A percentile compares a stretch with the other conserved stretches of the same genome.
These are phyloP conservation scores for Tetraselmis chui DNA, from an alignment of 139 green algal species.

Conservation along the genomic window DNA sequence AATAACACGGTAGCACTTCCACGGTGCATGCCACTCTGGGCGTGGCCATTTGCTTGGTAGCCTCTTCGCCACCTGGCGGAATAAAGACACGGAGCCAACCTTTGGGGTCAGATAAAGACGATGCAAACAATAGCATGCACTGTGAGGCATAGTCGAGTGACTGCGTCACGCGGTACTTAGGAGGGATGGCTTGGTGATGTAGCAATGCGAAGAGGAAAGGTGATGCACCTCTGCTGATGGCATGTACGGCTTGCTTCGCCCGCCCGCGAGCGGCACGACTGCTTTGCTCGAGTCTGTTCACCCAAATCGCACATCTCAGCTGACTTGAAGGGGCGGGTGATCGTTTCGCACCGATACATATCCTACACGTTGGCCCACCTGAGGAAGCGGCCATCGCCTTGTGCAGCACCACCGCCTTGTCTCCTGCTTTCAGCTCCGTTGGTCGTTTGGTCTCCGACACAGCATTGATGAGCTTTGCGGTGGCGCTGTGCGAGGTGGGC, in stretches of 20 bases:
- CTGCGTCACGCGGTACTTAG: no score
- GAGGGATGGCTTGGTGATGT: no score
- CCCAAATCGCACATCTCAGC: no score
- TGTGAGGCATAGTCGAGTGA: no score
- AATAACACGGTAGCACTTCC: slow-evolving; percentile 94
- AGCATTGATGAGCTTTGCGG: slow-evolving; percentile 64
- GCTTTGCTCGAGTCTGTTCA: not conserved
- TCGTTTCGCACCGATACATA: no score
- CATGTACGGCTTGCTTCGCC: not conserved
- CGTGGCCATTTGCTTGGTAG: slow-evolving; percentile 85
- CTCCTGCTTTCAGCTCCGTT: not conserved
- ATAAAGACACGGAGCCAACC: no score
- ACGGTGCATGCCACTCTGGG: slow-evolving; percentile 89
- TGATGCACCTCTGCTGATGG: not conserved
- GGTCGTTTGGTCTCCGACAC: not conserved
- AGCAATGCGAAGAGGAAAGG: no score
- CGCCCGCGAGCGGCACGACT: not conserved
- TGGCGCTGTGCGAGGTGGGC: slow-evolving; percentile 27
- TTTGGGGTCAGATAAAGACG: no score
- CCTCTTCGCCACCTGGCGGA: slow-evolving; percentile 54
- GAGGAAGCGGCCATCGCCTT: not conserved
- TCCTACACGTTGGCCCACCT: not conserved
- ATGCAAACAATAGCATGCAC: no score
- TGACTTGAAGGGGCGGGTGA: no score
- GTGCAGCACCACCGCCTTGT: slow-evolving; percentile 16